A percentile compares a stretch with the other conserved stretches of the same genome.
Conservation (phyloP, 2,329 filamentous ascomycete species). For the Venturia oleaginea region DNA sequence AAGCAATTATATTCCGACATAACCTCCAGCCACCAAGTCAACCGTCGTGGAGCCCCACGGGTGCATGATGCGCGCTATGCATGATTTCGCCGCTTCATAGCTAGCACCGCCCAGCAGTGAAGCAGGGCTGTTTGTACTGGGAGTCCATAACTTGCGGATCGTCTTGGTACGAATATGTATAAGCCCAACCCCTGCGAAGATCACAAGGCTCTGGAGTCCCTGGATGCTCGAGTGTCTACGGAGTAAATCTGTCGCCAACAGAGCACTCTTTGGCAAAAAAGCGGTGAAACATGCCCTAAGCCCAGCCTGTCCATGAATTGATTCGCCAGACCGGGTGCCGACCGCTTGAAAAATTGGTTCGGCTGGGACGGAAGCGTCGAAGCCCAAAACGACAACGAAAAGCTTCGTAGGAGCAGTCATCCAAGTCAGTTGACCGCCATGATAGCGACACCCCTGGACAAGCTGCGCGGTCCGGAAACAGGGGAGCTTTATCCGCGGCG, state of each 20-base stretch:
- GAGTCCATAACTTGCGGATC: background rate
- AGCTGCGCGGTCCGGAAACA: background rate
- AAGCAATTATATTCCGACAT: conserved; percentile 4
- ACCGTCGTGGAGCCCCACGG: background rate
- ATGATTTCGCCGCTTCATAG: background rate
- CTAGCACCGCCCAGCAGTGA: background rate
- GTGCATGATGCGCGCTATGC: background rate
- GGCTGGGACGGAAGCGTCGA: background rate
- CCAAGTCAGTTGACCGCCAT: conserved; percentile 3
- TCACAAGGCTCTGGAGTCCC: conserved; percentile 3
- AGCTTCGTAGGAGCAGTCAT: background rate
- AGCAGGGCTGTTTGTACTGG: background rate
- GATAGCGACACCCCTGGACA: background rate
- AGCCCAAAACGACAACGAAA: background rate
- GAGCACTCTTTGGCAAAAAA: background rate
- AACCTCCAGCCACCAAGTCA: background rate
- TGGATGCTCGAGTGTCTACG: too few species aligned
- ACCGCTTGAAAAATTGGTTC: background rate
- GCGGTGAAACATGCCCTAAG: background rate
- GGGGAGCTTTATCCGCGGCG: background rate
- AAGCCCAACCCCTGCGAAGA: background rate
- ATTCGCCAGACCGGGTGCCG: background rate
- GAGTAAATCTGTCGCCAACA: background rate
- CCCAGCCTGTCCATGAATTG: background rate
- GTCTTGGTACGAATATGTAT: background rate